Evolutionary conservation across 2,329 filamentous ascomycete genomes (phyloP).

Genomic region (Botrytis hyacinthi): DNA sequence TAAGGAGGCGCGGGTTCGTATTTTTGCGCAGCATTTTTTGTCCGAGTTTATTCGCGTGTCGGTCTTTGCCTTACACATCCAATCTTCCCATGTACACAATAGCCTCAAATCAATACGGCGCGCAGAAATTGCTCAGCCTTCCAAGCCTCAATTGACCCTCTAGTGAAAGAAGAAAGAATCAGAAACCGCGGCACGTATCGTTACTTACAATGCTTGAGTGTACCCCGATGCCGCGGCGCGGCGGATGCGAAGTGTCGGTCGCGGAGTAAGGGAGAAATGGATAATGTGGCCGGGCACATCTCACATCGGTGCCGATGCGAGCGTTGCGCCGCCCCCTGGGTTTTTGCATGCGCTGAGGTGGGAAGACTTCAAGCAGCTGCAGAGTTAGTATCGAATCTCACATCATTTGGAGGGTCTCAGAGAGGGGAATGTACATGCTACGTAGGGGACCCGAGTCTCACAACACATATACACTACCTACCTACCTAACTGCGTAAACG

Average conservation of each 20-base stretch:
- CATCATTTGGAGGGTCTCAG: neutral
- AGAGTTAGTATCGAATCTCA: neutral
- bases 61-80: neutral
- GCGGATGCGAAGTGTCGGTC: neutral
- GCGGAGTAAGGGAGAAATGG: neutral
- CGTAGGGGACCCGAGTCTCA: neutral
- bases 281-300: neutral
- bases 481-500: neutral
- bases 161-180: neutral
- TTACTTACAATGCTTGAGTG: neutral
- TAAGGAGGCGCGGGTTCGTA: neutral
- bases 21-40: neutral
- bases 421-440: neutral
- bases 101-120: neutral
- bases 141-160: neutral
- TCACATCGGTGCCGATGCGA: neutral
- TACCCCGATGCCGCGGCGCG: neutral
- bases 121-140: neutral
- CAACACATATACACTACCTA: neutral
- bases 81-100: neutral
- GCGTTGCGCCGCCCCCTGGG: neutral
- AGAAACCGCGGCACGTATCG: neutral
- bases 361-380: neutral
- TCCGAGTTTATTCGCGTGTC: neutral
- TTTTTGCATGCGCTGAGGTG: neutral